phyloP scores from a whole-genome alignment of 768 basidiomycete species.

The Clathrus columnatus region DNA sequence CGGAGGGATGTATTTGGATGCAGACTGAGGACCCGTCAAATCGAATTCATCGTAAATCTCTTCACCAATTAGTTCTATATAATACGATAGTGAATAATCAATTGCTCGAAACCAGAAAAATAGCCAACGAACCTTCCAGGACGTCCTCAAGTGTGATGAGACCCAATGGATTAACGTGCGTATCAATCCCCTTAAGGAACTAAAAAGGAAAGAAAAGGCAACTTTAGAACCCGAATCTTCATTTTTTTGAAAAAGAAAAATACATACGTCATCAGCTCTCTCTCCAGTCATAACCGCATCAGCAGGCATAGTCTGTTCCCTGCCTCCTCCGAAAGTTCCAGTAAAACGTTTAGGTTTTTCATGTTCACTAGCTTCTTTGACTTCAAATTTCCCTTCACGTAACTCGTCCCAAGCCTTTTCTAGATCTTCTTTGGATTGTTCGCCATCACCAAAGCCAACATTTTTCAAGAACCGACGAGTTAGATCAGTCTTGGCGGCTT shows the following conservation, averaged over 20 bases:
- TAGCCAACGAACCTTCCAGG: conserved; percentile 54
- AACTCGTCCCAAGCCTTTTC: conserved; percentile 8
- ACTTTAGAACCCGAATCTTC: too few species aligned
- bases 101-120: background rate
- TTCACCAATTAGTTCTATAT: conserved; percentile 78
- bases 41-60: conserved; percentile 93
- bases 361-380: conserved; percentile 23
- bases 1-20: conserved; percentile 33
- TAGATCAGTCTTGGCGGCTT: conserved; percentile 71
- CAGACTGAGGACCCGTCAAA: conserved; percentile 49
- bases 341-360: conserved; percentile 21
- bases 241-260: too few species aligned
- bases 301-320: conserved; percentile 83
- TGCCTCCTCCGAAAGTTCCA: conserved; percentile 29
- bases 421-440: conserved; percentile 17
- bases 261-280: conserved; percentile 60
- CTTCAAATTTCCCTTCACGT: conserved; percentile 12
- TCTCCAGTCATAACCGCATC: conserved; percentile 75
- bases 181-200: conserved; percentile 79
- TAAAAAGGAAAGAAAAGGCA: conserved; percentile 18
- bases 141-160: conserved; percentile 93
- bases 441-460: conserved; percentile 55
- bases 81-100: background rate
- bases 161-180: conserved; percentile 74
- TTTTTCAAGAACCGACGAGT: conserved; percentile 69